Evolutionary conservation across 169 alveolate genomes (phyloP).

Genomic region (Cystoisospora suis): DNA sequence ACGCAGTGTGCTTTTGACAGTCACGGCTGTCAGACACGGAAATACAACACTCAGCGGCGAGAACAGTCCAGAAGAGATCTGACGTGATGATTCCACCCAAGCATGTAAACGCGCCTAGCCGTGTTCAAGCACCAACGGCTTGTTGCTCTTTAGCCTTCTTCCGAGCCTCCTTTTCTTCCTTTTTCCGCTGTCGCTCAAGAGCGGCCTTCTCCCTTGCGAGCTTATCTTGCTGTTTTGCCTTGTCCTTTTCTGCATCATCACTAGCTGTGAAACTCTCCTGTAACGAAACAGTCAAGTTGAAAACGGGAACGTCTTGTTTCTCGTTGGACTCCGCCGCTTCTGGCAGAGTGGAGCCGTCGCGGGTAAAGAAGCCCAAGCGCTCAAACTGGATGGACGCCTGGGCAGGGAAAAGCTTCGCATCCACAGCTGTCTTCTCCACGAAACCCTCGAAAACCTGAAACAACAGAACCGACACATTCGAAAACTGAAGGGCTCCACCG

Average conservation of each 20-base stretch:
- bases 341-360: conserved; percentile 73
- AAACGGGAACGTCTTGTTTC: conserved; percentile 36
- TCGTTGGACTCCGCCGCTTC: conserved; percentile 23
- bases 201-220: conserved; percentile 39
- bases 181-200: conserved; percentile 29
- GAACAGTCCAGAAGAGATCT: no score
- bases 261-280: conserved; percentile 29
- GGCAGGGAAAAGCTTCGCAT: conserved; percentile 8
- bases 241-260: conserved; percentile 37
- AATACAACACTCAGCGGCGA: no score
- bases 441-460: conserved; percentile 47
- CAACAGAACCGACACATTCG: background rate
- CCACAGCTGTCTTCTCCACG: conserved; percentile 35
- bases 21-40: no score
- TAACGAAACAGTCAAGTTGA: conserved; percentile 57
- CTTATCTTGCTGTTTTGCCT: conserved; percentile 2
- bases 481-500: background rate
- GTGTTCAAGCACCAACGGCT: no score
- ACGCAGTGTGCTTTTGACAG: no score
- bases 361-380: conserved; percentile 84
- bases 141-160: background rate
- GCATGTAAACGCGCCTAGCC: no score
- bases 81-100: no score
- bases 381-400: conserved; percentile 80
- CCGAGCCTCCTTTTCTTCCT: conserved; percentile 37